Percentiles rank a stretch among this genome's conserved stretches.
phyloP scores from a whole-genome alignment of 2,329 filamentous ascomycete species.

The Penicillium sp. region DNA sequence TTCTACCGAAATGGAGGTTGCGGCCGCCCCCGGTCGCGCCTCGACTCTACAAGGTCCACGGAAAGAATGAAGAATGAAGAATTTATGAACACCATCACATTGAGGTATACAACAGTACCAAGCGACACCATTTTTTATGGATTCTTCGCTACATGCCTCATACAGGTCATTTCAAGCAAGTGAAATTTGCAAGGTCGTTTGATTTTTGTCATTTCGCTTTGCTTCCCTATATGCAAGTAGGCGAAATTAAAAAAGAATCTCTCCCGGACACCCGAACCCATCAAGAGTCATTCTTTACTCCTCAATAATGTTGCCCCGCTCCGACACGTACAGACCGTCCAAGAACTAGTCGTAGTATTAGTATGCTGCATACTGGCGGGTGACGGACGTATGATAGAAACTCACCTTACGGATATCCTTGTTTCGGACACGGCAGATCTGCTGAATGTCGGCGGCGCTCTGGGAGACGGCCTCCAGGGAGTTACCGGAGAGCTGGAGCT shows the following conservation, averaged over 20 bases:
- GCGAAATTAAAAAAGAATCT: constrained; percentile 40
- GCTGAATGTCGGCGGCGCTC: constrained; percentile 98
- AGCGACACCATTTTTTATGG: constrained; percentile 3
- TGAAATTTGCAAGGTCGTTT: constrained; percentile 29
- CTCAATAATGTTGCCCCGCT: constrained; percentile 91
- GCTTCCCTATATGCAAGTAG: constrained; percentile 42
- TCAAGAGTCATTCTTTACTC: constrained; percentile 41
- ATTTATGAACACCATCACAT: neutral
- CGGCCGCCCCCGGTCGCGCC: neutral
- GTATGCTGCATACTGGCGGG: neutral
- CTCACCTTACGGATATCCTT: constrained; percentile 99
- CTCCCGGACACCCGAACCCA: constrained; percentile 38
- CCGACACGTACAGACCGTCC: constrained; percentile 99
- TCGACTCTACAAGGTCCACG: neutral
- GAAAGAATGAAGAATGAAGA: neutral
- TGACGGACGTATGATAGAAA: neutral
- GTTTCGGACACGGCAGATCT: constrained; percentile 99
- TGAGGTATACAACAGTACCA: neutral
- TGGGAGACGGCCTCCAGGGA: constrained; percentile 96
- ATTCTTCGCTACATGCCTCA: constrained; percentile 31
- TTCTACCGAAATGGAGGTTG: neutral
- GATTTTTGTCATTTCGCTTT: constrained; percentile 40
- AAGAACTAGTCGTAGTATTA: constrained; percentile 67
- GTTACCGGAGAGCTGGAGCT: constrained; percentile 91
- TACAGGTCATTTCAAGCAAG: constrained; percentile 27